Conservation (phyloP, 805 yeast species). For the Nakazawaea anatomiae region DNA sequence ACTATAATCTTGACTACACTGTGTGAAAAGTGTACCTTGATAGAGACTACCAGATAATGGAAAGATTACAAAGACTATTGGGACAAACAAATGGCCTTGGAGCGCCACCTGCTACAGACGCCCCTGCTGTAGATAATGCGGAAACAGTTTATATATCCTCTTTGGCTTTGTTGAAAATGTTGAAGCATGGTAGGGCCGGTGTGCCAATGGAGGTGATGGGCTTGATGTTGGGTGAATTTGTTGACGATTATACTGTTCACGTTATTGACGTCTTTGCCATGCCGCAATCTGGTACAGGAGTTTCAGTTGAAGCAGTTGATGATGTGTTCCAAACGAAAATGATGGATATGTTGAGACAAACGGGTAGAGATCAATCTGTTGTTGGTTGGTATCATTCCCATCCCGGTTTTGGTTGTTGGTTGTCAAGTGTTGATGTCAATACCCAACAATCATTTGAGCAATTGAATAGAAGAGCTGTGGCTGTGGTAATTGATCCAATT, state of each 20-base stretch:
- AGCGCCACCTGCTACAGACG: conserved; percentile 49
- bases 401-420: conserved; percentile 99
- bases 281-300: conserved; percentile 98
- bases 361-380: conserved; percentile 98
- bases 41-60: conserved; percentile 26
- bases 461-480: conserved; percentile 91
- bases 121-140: conserved; percentile 86
- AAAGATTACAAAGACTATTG: conserved; percentile 42
- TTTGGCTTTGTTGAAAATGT: conserved; percentile 90
- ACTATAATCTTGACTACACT: not conserved
- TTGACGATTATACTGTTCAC: conserved; percentile 94
- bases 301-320: conserved; percentile 97
- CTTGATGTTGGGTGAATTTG: conserved; percentile 95
- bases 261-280: conserved; percentile 98
- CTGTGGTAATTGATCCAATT: conserved; percentile 97
- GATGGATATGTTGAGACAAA: conserved; percentile 99
- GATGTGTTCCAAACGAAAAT: conserved; percentile 97
- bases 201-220: conserved; percentile 89
- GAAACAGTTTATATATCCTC: conserved; percentile 97
- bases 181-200: conserved; percentile 94
- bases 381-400: conserved; percentile 99
- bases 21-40: not conserved
- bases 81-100: conserved; percentile 36
- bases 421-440: conserved; percentile 93
- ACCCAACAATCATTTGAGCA: conserved; percentile 98